Percentiles rank a stretch among this genome's conserved stretches.
phyloP scores from a whole-genome alignment of 2,329 filamentous ascomycete species.

The Fusarium udum region DNA sequence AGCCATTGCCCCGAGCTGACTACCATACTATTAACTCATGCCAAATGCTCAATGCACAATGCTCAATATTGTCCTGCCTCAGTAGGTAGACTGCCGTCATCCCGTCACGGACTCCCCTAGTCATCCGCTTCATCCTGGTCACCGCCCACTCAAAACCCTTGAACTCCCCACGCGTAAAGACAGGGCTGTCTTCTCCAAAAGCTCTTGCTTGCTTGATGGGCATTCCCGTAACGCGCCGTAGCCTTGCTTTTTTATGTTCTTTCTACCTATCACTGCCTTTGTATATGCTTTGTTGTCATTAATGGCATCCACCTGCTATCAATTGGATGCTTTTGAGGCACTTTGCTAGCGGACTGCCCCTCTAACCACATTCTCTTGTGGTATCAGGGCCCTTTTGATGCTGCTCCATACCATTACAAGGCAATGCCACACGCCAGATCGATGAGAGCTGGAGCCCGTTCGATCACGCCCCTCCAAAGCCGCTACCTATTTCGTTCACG shows the following conservation, averaged over 20 bases:
- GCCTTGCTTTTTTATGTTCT: conserved; percentile 25
- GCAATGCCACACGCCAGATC: conserved; percentile 5
- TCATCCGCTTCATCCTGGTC: conserved; percentile 24
- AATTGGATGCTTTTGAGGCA: not conserved
- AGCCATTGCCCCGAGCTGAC: not conserved
- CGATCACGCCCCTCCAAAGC: conserved; percentile 20
- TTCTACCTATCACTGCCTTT: conserved; percentile 1
- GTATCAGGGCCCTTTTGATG: conserved; percentile 5
- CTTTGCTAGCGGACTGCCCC: not conserved
- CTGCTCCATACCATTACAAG: conserved; percentile 19
- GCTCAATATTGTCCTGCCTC: not conserved
- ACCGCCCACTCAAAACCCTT: conserved; percentile 27
- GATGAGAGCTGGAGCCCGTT: conserved; percentile 17
- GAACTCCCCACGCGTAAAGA: conserved; percentile 27
- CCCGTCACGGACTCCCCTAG: conserved; percentile 31
- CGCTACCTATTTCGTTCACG: not conserved
- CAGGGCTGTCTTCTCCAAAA: conserved; percentile 14
- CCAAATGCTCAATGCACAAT: not conserved
- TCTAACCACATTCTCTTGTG: not conserved
- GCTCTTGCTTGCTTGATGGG: conserved; percentile 4
- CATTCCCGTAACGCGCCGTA: conserved; percentile 16
- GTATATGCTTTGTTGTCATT: not conserved
- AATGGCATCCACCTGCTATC: not conserved
- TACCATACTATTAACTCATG: not conserved
- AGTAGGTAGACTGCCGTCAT: conserved; percentile 17